phyloP scores from a whole-genome alignment of 768 basidiomycete genomes.

The Favolaschia claudopus region DNA sequence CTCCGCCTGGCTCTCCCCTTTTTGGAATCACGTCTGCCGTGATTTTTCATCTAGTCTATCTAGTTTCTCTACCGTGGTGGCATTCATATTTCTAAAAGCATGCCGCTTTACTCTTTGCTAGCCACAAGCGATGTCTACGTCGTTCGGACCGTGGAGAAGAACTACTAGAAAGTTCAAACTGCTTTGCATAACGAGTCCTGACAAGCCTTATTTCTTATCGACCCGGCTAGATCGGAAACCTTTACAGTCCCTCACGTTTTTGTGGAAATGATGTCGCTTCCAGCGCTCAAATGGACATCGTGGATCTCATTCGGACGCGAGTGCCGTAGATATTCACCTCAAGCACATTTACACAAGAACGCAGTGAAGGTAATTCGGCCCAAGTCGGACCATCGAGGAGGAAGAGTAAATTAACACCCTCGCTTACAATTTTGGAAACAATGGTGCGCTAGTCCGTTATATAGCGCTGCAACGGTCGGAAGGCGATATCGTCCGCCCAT shows the following conservation, averaged over 20 bases:
- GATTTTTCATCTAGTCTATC: no score
- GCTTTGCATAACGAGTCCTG: no score
- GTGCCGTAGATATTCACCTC: conserved; percentile 15
- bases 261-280: conserved; percentile 14
- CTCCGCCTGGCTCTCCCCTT: neutral
- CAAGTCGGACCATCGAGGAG: conserved; percentile 23
- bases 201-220: conserved; percentile 22
- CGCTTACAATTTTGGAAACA: conserved; percentile 23
- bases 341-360: conserved; percentile 7
- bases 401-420: conserved; percentile 22
- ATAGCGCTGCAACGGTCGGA: conserved; percentile 16
- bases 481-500: conserved; percentile 11
- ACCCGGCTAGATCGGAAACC: conserved; percentile 12
- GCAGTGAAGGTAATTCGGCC: conserved; percentile 19
- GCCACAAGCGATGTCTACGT: no score
- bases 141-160: no score
- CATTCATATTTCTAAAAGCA: no score
- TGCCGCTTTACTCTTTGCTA: no score
- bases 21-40: no score
- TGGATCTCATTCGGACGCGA: conserved; percentile 20
- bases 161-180: no score
- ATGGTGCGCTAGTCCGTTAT: conserved; percentile 24
- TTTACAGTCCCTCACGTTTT: conserved; percentile 11
- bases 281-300: conserved; percentile 16
- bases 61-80: no score